Conservation (phyloP, 1,284 basidiomycete genomes). For the Apiotrichum laibachii region DNA sequence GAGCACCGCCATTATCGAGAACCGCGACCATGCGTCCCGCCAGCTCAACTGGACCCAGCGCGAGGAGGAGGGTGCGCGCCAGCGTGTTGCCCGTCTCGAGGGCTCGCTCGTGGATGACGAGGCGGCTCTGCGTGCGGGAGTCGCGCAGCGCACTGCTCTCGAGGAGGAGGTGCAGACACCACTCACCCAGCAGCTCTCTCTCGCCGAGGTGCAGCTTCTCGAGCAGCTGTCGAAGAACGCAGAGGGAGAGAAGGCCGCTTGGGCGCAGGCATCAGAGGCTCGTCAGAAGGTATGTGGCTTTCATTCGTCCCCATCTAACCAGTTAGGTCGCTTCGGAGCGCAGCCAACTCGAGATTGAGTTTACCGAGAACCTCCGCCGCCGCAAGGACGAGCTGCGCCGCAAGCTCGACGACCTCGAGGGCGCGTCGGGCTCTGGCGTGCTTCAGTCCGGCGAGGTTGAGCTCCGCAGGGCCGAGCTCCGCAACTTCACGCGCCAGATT, state of each 20-base stretch:
- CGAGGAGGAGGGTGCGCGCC: conserved; percentile 68
- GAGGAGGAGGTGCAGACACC: conserved; percentile 71
- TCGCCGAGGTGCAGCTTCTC: conserved; percentile 68
- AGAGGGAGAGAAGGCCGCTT: conserved; percentile 67
- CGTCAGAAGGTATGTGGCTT: conserved; percentile 66
- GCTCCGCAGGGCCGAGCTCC: conserved; percentile 65
- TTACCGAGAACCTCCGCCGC: conserved; percentile 81
- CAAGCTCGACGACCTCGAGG: conserved; percentile 71
- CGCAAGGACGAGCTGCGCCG: conserved; percentile 71
- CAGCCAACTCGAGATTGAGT: conserved; percentile 83
- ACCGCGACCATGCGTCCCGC: conserved; percentile 64
- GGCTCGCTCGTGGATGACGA: conserved; percentile 67
- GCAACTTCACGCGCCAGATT: conserved; percentile 64
- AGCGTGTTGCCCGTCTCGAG: conserved; percentile 66
- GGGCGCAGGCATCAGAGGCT: conserved; percentile 66
- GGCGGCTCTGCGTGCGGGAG: conserved; percentile 57
- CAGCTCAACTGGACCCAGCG: conserved; percentile 63
- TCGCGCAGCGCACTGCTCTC: conserved; percentile 59
- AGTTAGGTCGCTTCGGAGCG: conserved; percentile 71
- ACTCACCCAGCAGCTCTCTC: conserved; percentile 69
- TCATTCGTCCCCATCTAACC: background rate
- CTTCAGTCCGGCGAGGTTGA: conserved; percentile 63
- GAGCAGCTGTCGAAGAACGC: conserved; percentile 71
- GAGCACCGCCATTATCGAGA: conserved; percentile 67
- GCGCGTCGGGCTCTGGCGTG: conserved; percentile 61